Percentiles rank a stretch among this genome's conserved stretches.
phyloP scores from a whole-genome alignment of 805 yeast species.

The Martiniozyma abietophila region DNA sequence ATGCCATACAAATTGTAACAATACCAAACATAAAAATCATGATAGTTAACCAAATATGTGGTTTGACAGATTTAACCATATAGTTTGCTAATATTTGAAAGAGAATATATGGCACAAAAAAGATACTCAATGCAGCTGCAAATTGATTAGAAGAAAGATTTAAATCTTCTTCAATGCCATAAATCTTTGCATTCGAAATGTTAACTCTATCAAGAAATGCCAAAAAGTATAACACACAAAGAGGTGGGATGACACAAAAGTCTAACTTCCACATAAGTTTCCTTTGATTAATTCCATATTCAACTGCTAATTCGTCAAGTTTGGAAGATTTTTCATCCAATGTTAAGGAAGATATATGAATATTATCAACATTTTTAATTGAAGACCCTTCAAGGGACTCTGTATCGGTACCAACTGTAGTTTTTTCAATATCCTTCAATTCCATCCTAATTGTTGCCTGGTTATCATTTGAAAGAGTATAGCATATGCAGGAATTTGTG shows the following conservation, averaged over 20 bases:
- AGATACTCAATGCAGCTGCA: slow-evolving; percentile 56
- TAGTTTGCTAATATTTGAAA: slow-evolving; percentile 62
- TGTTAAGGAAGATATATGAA: no score
- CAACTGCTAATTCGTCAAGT: slow-evolving; percentile 31
- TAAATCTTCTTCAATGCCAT: slow-evolving; percentile 53
- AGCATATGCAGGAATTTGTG: no score
- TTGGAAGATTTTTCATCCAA: slow-evolving; percentile 19
- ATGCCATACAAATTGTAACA: slow-evolving; percentile 58
- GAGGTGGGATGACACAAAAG: slow-evolving; percentile 64
- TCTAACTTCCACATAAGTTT: slow-evolving; percentile 58
- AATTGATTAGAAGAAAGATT: slow-evolving; percentile 48
- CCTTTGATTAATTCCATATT: slow-evolving; percentile 42
- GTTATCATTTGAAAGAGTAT: no score
- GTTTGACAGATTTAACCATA: slow-evolving; percentile 46
- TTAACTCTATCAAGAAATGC: slow-evolving; percentile 78
- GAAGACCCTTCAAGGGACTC: no score
- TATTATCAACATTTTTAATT: no score
- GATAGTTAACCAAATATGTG: slow-evolving; percentile 53
- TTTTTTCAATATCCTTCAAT: no score
- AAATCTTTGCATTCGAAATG: slow-evolving; percentile 70
- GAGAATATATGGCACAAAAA: slow-evolving; percentile 60
- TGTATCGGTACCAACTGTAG: no score
- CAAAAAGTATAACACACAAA: slow-evolving; percentile 62
- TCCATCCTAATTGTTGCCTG: no score
- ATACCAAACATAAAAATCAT: slow-evolving; percentile 59